A percentile compares a stretch with the other conserved stretches of the same genome.
Evolutionary conservation across 345 rosid species (phyloP).

Genomic region (Heritiera littoralis): DNA sequence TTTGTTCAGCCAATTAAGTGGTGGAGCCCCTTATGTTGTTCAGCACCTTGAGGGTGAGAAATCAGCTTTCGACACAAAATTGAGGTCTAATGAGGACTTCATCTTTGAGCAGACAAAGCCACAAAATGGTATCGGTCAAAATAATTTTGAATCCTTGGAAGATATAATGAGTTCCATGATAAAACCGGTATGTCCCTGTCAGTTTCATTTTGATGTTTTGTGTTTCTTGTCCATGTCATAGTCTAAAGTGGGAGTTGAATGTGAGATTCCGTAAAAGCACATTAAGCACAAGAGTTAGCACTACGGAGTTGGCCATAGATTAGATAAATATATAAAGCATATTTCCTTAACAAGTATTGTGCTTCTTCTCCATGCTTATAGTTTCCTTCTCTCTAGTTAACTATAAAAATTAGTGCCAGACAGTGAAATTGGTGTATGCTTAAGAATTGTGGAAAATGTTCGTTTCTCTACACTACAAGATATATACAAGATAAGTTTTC

Average conservation of each 20-base stretch:
- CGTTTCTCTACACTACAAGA: background rate
- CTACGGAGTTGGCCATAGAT: background rate
- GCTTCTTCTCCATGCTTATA: background rate
- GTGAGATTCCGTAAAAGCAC: background rate
- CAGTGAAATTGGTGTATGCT: background rate
- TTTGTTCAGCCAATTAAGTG: slow-evolving; percentile 36
- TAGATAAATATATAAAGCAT: background rate
- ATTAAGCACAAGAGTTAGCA: background rate
- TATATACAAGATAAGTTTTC: background rate
- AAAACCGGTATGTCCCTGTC: slow-evolving; percentile 53
- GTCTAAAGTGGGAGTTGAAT: background rate
- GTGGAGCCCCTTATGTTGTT: slow-evolving; percentile 29
- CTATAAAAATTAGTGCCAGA: background rate
- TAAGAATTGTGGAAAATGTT: background rate
- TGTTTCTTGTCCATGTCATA: slow-evolving; percentile 1
- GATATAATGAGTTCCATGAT: slow-evolving; percentile 66
- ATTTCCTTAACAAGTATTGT: background rate
- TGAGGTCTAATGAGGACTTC: slow-evolving; percentile 39
- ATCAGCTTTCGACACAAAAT: slow-evolving; percentile 36
- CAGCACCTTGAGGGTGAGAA: slow-evolving; percentile 42
- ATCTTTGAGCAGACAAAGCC: slow-evolving; percentile 48
- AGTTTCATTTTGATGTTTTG: slow-evolving; percentile 6
- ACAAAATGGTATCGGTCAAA: slow-evolving; percentile 44
- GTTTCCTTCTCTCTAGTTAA: background rate
- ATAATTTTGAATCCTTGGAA: slow-evolving; percentile 57